Percentiles rank a stretch among this genome's conserved stretches.
phyloP scores from a whole-genome alignment of 129 eudicot species.

The Arctium lappa region DNA sequence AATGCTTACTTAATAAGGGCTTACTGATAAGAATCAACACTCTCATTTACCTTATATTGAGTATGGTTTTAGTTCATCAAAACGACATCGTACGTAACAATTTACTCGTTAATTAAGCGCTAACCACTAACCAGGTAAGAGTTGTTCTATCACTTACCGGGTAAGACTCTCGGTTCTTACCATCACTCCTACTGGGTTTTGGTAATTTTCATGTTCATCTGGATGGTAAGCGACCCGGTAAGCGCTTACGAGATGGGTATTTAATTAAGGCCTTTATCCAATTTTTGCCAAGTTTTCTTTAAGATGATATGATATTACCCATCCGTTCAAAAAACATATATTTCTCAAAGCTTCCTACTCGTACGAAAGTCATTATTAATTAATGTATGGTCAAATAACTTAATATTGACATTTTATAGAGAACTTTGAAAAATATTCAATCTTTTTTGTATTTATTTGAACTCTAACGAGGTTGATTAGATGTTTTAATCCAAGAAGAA shows the following conservation, averaged over 20 bases:
- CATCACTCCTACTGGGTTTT: no score
- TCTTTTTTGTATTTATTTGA: neutral
- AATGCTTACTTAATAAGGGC: no score
- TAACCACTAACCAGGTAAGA: no score
- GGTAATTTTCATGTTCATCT: no score
- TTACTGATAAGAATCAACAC: no score
- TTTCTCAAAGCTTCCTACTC: neutral
- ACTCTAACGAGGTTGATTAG: constrained; percentile 11
- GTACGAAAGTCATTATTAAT: neutral
- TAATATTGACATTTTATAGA: neutral
- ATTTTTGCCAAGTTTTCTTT: neutral
- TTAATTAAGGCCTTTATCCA: neutral
- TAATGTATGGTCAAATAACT: neutral
- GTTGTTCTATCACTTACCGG: no score
- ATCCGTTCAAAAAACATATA: neutral
- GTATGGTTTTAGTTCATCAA: no score
- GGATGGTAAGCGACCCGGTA: no score
- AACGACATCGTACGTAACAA: no score
- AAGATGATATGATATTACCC: neutral
- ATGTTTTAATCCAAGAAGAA: constrained; percentile 8
- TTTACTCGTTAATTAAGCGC: no score
- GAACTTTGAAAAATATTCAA: neutral
- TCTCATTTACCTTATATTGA: no score
- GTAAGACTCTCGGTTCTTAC: no score
- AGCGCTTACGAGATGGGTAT: neutral